Conservation (phyloP, 768 basidiomycete species). For the Hortiboletus campestris region DNA sequence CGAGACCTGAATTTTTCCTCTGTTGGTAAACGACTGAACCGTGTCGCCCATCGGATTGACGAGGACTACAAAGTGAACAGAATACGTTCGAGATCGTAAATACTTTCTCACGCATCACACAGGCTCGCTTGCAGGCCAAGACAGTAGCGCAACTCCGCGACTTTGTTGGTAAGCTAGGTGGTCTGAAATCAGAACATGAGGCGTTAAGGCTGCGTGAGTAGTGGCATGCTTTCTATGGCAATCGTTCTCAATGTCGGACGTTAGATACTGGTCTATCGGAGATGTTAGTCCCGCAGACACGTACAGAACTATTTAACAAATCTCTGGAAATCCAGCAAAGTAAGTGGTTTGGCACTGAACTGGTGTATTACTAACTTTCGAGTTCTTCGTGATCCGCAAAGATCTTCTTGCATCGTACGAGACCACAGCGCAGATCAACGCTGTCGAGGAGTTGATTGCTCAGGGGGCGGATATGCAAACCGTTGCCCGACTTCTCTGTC, state of each 20-base stretch:
- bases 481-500: conserved; percentile 77
- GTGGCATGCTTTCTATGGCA: not conserved
- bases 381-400: conserved; percentile 29
- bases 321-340: conserved; percentile 96
- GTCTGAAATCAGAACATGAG: conserved; percentile 89
- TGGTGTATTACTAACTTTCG: conserved; percentile 7
- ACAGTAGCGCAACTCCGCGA: conserved; percentile 89
- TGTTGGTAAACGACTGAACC: conserved; percentile 79
- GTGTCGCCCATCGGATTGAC: conserved; percentile 79
- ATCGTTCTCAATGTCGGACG: conserved; percentile 2
- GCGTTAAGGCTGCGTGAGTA: conserved; percentile 80
- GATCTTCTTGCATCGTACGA: conserved; percentile 96
- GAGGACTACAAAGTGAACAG: conserved; percentile 81
- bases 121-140: conserved; percentile 85
- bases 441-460: conserved; percentile 88
- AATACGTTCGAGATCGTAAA: not conserved
- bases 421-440: conserved; percentile 69
- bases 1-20: conserved; percentile 91
- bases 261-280: conserved; percentile 95
- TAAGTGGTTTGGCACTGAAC: conserved; percentile 34
- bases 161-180: conserved; percentile 94
- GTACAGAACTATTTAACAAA: conserved; percentile 85
- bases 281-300: conserved; percentile 78
- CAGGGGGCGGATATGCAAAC: conserved; percentile 81
- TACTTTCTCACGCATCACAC: conserved; percentile 3